Conservation (phyloP, 179 eudicot genomes). For the Monotropa hypopitys region DNA sequence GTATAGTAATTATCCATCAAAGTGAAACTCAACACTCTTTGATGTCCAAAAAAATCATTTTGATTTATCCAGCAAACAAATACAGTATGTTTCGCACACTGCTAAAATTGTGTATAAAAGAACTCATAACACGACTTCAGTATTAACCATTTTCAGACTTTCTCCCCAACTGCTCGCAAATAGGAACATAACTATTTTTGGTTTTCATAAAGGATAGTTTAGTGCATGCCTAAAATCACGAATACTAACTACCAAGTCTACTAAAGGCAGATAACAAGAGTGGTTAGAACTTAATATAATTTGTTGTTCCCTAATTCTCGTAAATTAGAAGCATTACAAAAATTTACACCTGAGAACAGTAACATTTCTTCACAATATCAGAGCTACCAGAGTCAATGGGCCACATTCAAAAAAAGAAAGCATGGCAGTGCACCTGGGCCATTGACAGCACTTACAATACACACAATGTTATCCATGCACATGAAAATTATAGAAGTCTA, state of each 20-base stretch:
- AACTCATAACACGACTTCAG: not conserved
- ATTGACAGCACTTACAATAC: not conserved
- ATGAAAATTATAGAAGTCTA: not conserved
- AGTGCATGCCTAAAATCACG: not conserved
- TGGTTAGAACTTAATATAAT: not conserved
- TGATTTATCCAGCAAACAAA: not conserved
- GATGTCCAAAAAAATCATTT: not conserved
- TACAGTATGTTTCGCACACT: not conserved
- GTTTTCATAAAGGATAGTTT: not conserved
- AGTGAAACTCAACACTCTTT: not conserved
- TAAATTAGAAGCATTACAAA: not conserved
- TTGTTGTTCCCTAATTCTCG: not conserved
- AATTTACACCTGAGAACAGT: not conserved
- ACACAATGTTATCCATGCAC: not conserved
- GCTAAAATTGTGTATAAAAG: not conserved
- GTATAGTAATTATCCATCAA: not conserved
- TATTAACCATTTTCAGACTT: not conserved
- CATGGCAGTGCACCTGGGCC: not conserved
- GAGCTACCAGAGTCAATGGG: not conserved
- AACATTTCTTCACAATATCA: not conserved
- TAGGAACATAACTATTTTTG: not conserved
- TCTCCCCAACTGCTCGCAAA: not conserved
- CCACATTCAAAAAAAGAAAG: not conserved
- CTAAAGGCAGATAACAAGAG: not conserved
- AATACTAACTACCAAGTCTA: not conserved